A percentile compares a stretch with the other conserved stretches of the same genome.
Evolutionary conservation across 768 basidiomycete genomes (phyloP).

Genomic region (Suillus lakei): DNA sequence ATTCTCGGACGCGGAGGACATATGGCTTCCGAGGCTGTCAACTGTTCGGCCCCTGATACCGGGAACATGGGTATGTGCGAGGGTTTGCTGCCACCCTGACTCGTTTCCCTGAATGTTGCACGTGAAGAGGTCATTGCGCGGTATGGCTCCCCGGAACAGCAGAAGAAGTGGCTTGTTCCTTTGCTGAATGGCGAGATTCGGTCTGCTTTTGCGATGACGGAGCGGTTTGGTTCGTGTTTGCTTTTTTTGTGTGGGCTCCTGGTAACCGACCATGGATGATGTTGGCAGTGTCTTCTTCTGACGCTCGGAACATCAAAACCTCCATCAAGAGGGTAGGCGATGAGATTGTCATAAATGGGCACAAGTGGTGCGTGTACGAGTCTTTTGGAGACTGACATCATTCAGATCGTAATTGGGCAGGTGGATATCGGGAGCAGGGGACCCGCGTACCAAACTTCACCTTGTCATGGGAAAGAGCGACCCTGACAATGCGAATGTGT

Average conservation of each 20-base stretch:
- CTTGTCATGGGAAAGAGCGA: conserved; percentile 96
- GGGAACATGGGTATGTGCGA: conserved; percentile 90
- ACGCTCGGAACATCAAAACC: conserved; percentile 93
- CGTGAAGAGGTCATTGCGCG: conserved; percentile 90
- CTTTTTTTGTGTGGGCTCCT: not conserved
- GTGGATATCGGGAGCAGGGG: conserved; percentile 98
- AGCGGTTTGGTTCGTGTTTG: conserved; percentile 70
- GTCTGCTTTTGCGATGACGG: conserved; percentile 97
- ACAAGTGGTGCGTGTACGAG: conserved; percentile 77
- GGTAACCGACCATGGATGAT: conserved; percentile 16
- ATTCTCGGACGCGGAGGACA: conserved; percentile 84
- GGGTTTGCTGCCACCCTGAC: not conserved
- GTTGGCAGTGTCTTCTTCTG: conserved; percentile 78
- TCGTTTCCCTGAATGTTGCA: conserved; percentile 8
- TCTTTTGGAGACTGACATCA: conserved; percentile 11
- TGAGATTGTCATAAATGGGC: conserved; percentile 92
- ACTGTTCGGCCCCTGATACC: conserved; percentile 96
- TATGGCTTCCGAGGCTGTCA: conserved; percentile 84
- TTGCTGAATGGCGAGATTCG: conserved; percentile 92
- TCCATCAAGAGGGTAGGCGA: conserved; percentile 83
- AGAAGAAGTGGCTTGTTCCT: conserved; percentile 87
- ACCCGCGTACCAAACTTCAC: conserved; percentile 87
- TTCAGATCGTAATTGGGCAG: conserved; percentile 39
- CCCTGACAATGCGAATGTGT: conserved; percentile 72
- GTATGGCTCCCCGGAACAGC: conserved; percentile 91